phyloP scores from a whole-genome alignment of 768 basidiomycete species.

The Coprinopsis cinerea region DNA sequence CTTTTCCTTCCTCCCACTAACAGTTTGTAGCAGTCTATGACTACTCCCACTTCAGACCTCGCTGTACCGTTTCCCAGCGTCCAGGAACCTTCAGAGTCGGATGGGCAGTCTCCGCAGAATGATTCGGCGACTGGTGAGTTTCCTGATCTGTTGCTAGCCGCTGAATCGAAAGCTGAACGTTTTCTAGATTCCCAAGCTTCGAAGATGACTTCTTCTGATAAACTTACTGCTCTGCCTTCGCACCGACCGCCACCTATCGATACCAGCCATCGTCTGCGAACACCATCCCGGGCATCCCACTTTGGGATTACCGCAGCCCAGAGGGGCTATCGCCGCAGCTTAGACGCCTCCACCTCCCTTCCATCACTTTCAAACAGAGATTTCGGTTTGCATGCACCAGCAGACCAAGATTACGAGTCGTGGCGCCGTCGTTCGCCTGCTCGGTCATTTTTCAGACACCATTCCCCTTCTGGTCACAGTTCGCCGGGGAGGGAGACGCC shows the following conservation, averaged over 20 bases:
- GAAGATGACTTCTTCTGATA: conserved; percentile 41
- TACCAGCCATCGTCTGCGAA: not conserved
- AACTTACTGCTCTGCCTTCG: conserved; percentile 35
- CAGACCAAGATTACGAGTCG: not conserved
- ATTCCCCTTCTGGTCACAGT: conserved; percentile 26
- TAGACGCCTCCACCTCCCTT: conserved; percentile 38
- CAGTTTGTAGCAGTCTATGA: no score
- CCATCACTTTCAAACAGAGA: conserved; percentile 31
- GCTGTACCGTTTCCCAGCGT: conserved; percentile 1
- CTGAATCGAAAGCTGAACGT: not conserved
- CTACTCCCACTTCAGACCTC: conserved; percentile 1
- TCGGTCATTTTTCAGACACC: not conserved
- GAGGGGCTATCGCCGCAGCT: conserved; percentile 30
- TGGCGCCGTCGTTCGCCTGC: not conserved
- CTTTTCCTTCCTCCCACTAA: not conserved
- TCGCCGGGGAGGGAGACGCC: conserved; percentile 39
- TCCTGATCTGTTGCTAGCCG: not conserved
- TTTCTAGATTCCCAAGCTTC: conserved; percentile 24
- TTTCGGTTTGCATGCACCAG: conserved; percentile 15
- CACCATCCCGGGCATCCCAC: conserved; percentile 28
- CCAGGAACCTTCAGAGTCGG: not conserved
- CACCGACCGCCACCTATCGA: conserved; percentile 24
- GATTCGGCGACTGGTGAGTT: not conserved
- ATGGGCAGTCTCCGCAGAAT: not conserved
- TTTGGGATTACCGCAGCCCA: conserved; percentile 22